Evolutionary conservation across 164 flowering plant genomes (phyloP).

Genomic region (Sextonia rubra): DNA sequence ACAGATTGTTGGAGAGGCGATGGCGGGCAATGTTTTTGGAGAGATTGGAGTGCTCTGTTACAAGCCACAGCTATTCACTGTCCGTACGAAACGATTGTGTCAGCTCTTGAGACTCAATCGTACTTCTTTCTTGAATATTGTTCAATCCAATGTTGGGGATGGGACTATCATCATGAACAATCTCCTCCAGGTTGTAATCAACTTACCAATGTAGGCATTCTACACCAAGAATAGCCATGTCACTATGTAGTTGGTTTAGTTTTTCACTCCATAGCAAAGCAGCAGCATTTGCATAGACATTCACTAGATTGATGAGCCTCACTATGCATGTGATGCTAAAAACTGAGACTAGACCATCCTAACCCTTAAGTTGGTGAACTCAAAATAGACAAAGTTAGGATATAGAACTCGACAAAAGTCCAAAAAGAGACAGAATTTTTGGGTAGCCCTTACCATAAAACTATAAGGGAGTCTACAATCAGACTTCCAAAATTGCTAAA

Average conservation of each 20-base stretch:
- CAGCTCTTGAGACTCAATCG: conserved; percentile 83
- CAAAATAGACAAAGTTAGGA: neutral
- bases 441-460: too few species aligned
- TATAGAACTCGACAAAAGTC: neutral
- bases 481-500: too few species aligned
- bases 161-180: conserved; percentile 93
- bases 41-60: conserved; percentile 95
- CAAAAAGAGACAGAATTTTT: neutral
- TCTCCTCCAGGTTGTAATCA: conserved; percentile 73
- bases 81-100: conserved; percentile 74
- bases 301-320: neutral
- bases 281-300: neutral
- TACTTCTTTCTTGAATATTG: conserved; percentile 68
- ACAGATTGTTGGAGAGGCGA: conserved; percentile 72
- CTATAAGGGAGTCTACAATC: too few species aligned
- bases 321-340: neutral
- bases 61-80: conserved; percentile 87
- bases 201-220: neutral
- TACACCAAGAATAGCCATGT: neutral
- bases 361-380: neutral
- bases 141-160: conserved; percentile 90
- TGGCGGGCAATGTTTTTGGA: conserved; percentile 70
- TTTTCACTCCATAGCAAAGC: neutral
- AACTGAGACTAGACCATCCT: neutral
- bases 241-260: neutral